These are phyloP conservation scores for Talaromyces wortmannii DNA, from an alignment of 495 filamentous ascomycete species.

Conservation along the genomic window DNA sequence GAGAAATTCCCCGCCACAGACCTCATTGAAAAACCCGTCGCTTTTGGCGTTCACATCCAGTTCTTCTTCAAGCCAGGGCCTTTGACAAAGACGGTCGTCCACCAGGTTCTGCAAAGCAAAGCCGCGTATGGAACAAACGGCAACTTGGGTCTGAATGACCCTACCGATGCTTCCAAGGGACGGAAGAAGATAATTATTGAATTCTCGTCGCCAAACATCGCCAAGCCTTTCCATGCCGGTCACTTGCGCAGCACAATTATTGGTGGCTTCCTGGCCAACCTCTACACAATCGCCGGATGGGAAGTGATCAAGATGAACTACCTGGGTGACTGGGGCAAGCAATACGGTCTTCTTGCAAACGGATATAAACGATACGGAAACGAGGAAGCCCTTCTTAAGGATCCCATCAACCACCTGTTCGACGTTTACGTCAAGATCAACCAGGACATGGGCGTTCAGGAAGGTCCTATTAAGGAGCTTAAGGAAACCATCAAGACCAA, in stretches of 20 bases:
- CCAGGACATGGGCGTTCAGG: constrained; percentile 40
- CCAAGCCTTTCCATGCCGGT: constrained; percentile 66
- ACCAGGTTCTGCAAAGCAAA: constrained; percentile 55
- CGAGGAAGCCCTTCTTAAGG: constrained; percentile 51
- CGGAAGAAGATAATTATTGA: constrained; percentile 64
- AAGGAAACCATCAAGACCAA: constrained; percentile 47
- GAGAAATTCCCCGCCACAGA: constrained; percentile 75
- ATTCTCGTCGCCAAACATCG: constrained; percentile 74
- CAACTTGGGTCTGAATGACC: constrained; percentile 59
- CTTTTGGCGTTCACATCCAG: constrained; percentile 60
- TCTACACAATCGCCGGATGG: constrained; percentile 65
- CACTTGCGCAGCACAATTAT: constrained; percentile 74
- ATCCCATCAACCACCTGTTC: constrained; percentile 64
- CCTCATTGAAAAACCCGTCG: constrained; percentile 60
- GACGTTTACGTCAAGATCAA: constrained; percentile 67
- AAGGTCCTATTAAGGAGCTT: constrained; percentile 49
- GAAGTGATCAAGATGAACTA: constrained; percentile 69
- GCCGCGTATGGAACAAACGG: constrained; percentile 59
- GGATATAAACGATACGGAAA: constrained; percentile 60
- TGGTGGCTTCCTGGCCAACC: constrained; percentile 63
- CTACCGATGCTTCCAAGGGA: constrained; percentile 61
- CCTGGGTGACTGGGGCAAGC: constrained; percentile 72
- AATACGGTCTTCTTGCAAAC: constrained; percentile 63
- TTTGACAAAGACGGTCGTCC: constrained; percentile 54
- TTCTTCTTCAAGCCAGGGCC: constrained; percentile 70